phyloP scores from a whole-genome alignment of 495 filamentous ascomycete species.

The Hypoxylon lienhwacheense region DNA sequence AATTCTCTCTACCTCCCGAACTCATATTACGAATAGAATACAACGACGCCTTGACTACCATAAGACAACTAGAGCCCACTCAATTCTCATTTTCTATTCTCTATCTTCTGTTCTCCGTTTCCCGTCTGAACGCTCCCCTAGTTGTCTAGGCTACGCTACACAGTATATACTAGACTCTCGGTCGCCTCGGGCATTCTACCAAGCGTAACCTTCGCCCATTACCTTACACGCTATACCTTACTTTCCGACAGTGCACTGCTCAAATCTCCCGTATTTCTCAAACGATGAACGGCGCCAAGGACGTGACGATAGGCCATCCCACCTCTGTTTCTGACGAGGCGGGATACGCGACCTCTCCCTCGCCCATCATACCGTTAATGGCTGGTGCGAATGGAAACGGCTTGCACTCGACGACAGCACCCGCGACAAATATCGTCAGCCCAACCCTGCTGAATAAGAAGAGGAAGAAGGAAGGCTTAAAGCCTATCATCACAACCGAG shows the following conservation, averaged over 20 bases:
- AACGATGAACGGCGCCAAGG: constrained; percentile 31
- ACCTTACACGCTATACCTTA: constrained; percentile 2
- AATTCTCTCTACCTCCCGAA: background rate
- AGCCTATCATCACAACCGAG: constrained; percentile 89
- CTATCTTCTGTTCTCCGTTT: too few relatives aligned
- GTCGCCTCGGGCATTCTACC: constrained; percentile 5
- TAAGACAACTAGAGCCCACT: background rate
- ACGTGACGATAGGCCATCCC: constrained; percentile 18
- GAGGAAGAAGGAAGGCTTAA: constrained; percentile 84
- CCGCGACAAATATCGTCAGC: constrained; percentile 38
- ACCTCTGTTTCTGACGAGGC: background rate
- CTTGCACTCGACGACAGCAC: constrained; percentile 31
- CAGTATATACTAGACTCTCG: constrained; percentile 1
- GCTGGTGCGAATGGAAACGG: constrained; percentile 37
- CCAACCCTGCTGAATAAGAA: constrained; percentile 65
- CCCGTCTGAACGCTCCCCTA: too few relatives aligned
- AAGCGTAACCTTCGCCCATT: constrained; percentile 13
- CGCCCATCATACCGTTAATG: constrained; percentile 35
- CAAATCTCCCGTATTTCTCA: constrained; percentile 6
- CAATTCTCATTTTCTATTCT: too few relatives aligned
- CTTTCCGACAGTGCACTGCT: constrained; percentile 20
- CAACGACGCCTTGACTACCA: constrained; percentile 1
- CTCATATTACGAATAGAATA: constrained; percentile 13
- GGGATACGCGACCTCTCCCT: constrained; percentile 6
- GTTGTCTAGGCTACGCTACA: too few relatives aligned